Conservation (phyloP, 208 protist species). For the Herpetomonas samuelpessoai region DNA sequence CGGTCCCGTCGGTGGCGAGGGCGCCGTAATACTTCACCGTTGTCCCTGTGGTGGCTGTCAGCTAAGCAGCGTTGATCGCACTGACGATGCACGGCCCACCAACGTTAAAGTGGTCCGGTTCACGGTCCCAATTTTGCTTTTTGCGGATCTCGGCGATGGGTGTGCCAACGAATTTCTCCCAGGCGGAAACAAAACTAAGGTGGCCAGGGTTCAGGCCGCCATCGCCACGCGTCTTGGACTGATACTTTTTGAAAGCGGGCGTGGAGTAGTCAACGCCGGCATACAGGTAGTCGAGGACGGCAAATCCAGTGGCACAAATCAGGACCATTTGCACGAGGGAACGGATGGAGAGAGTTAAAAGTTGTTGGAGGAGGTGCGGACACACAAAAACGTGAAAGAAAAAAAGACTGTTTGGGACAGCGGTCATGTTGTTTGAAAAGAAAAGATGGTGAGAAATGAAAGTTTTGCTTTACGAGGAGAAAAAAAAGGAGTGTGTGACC, state of each 20-base stretch:
- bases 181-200: slow-evolving; percentile 22
- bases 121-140: slow-evolving; percentile 14
- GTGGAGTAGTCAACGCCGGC: slow-evolving; percentile 26
- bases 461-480: too few species aligned
- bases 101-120: slow-evolving; percentile 18
- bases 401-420: too few species aligned
- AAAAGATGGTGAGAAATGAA: too few species aligned
- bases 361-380: too few species aligned
- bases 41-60: slow-evolving; percentile 4
- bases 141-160: slow-evolving; percentile 16
- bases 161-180: slow-evolving; percentile 25
- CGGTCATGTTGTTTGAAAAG: too few species aligned
- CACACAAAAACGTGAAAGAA: too few species aligned
- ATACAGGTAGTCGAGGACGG: slow-evolving; percentile 30
- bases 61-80: slow-evolving; percentile 18
- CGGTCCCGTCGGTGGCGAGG: slow-evolving; percentile 10
- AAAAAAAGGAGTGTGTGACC: too few species aligned
- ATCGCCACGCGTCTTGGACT: slow-evolving; percentile 14
- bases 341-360: too few species aligned
- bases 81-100: slow-evolving; percentile 24
- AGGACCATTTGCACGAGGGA: too few species aligned
- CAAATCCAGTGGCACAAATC: slow-evolving; percentile 19
- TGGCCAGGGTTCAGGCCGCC: slow-evolving; percentile 16
- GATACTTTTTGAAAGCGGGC: slow-evolving; percentile 24
- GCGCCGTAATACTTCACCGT: slow-evolving; percentile 21